phyloP scores from a whole-genome alignment of 306 rosid species.

The Glycyrrhiza uralensis region DNA sequence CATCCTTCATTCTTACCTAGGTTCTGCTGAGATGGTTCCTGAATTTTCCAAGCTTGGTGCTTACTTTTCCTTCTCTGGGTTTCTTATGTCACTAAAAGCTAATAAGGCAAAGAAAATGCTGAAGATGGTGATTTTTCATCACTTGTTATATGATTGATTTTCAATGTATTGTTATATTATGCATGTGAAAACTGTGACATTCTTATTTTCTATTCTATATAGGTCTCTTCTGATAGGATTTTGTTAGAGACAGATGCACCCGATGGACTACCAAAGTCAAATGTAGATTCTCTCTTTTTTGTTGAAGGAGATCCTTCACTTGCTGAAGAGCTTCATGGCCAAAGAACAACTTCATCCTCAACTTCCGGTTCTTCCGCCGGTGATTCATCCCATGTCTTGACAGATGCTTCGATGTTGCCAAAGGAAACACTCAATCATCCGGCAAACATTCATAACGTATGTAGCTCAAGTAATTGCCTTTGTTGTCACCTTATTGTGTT shows the following conservation, averaged over 20 bases:
- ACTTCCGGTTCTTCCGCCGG: slow-evolving; percentile 14
- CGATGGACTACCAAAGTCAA: slow-evolving; percentile 67
- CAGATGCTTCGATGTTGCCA: slow-evolving; percentile 47
- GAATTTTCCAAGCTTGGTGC: slow-evolving; percentile 81
- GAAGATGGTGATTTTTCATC: slow-evolving; percentile 49
- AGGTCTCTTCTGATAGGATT: slow-evolving; percentile 78
- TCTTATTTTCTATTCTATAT: slow-evolving; percentile 23
- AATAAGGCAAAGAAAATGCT: slow-evolving; percentile 83
- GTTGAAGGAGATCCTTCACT: slow-evolving; percentile 67
- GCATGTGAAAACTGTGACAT: not conserved
- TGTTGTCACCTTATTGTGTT: not conserved
- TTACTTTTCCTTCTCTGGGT: slow-evolving; percentile 88
- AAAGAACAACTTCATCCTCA: slow-evolving; percentile 18
- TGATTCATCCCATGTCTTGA: slow-evolving; percentile 8
- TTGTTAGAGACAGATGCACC: slow-evolving; percentile 98
- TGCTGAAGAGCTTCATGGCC: slow-evolving; percentile 28
- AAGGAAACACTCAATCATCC: slow-evolving; percentile 76
- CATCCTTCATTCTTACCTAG: slow-evolving; percentile 85
- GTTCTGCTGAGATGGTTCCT: slow-evolving; percentile 94
- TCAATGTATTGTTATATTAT: not conserved
- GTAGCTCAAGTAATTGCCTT: not conserved
- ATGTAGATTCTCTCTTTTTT: slow-evolving; percentile 43
- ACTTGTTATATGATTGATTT: not conserved
- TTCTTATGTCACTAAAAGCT: slow-evolving; percentile 66
- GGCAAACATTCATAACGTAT: slow-evolving; percentile 61